Conservation (phyloP, 2,329 filamentous ascomycete genomes). For the Aspergillus sp. region DNA sequence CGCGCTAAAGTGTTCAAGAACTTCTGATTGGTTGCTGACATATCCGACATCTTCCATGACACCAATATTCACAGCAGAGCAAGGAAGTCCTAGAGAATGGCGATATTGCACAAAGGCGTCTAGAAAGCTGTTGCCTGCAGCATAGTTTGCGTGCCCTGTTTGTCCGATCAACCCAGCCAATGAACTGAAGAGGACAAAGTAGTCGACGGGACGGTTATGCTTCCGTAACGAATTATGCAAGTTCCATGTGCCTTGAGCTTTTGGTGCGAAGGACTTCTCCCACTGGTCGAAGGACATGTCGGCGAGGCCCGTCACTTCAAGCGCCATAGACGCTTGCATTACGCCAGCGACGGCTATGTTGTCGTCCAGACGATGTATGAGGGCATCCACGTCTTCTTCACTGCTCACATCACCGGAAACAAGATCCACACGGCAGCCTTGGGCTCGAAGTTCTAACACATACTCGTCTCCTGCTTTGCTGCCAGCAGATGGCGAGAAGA, state of each 20-base stretch:
- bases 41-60: slow-evolving; percentile 28
- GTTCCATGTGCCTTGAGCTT: slow-evolving; percentile 38
- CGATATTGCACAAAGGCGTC: slow-evolving; percentile 38
- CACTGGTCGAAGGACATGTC: slow-evolving; percentile 40
- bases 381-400: slow-evolving; percentile 13
- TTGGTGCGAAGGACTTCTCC: slow-evolving; percentile 34
- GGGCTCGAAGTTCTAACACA: slow-evolving; percentile 12
- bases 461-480: slow-evolving; percentile 1
- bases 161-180: slow-evolving; percentile 38
- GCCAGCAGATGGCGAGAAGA: slow-evolving; percentile 19
- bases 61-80: slow-evolving; percentile 28
- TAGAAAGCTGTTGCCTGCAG: slow-evolving; percentile 43
- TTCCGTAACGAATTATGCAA: slow-evolving; percentile 28
- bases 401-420: slow-evolving; percentile 17
- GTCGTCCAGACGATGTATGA: neutral
- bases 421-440: slow-evolving; percentile 5
- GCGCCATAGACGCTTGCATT: slow-evolving; percentile 28
- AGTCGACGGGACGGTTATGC: slow-evolving; percentile 38
- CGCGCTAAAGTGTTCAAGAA: slow-evolving; percentile 5
- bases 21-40: slow-evolving; percentile 5
- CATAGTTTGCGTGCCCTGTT: slow-evolving; percentile 41
- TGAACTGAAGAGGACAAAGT: slow-evolving; percentile 49
- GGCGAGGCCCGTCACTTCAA: slow-evolving; percentile 1
- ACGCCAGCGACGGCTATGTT: slow-evolving; percentile 21
- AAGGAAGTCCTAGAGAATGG: slow-evolving; percentile 20